These are phyloP conservation scores for Globisporangium irregulare DNA, from an alignment of 352 stramenopile genomes.

Conservation along the genomic window DNA sequence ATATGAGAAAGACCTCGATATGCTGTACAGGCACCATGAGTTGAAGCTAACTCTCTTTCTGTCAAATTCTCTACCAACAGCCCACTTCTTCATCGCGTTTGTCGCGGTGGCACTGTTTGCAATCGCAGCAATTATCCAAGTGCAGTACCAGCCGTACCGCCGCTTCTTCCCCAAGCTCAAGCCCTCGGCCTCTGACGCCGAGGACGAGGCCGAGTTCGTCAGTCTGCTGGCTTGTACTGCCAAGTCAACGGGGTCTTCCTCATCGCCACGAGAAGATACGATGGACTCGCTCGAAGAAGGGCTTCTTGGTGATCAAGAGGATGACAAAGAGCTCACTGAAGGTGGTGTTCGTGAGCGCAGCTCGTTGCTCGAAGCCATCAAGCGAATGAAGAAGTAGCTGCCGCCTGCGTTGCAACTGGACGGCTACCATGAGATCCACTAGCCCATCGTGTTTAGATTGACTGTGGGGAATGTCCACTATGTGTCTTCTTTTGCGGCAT, in stretches of 20 bases:
- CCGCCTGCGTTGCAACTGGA: constrained; percentile 18
- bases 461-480: background rate
- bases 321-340: background rate
- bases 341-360: background rate
- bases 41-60: background rate
- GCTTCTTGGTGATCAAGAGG: constrained; percentile 4
- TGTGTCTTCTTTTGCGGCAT: constrained; percentile 14
- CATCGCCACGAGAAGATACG: background rate
- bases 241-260: background rate
- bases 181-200: constrained; percentile 6
- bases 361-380: constrained; percentile 32
- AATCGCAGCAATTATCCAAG: constrained; percentile 16
- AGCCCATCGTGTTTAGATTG: background rate
- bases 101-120: constrained; percentile 17
- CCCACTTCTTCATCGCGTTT: constrained; percentile 25
- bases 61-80: constrained; percentile 12
- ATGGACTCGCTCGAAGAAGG: constrained; percentile 22
- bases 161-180: constrained; percentile 12
- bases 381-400: constrained; percentile 26
- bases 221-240: constrained; percentile 11
- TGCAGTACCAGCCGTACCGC: constrained; percentile 20
- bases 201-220: constrained; percentile 16
- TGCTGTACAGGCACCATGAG: background rate
- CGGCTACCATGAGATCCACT: constrained; percentile 37
- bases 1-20: background rate